Evolutionary conservation across 768 basidiomycete species (phyloP).

Genomic region (Naganishia kalamii): DNA sequence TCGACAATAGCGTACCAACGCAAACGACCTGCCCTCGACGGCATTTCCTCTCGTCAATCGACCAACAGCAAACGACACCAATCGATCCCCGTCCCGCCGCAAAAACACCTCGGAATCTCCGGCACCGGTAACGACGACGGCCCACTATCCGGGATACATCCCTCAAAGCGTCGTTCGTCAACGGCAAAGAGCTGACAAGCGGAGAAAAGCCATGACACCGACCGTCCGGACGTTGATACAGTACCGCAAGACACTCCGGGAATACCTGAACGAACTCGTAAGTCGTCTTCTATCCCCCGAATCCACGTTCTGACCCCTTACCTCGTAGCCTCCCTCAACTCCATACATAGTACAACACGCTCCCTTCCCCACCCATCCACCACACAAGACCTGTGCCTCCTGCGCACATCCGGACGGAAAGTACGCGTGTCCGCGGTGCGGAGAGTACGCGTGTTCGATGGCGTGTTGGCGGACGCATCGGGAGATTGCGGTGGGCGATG

Average conservation of each 20-base stretch:
- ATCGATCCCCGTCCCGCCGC: neutral
- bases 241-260: neutral
- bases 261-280: neutral
- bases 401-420: neutral
- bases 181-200: neutral
- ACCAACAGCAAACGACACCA: no score
- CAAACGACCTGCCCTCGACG: neutral
- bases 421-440: neutral
- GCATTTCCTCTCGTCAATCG: neutral
- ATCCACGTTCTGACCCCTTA: neutral
- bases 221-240: neutral
- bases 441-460: neutral
- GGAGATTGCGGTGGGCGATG: neutral
- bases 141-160: neutral
- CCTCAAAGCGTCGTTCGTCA: neutral
- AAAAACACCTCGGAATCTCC: neutral
- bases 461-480: neutral
- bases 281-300: neutral
- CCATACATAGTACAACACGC: neutral
- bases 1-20: neutral
- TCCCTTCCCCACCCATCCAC: neutral
- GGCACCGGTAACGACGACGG: neutral
- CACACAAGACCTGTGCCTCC: neutral
- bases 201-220: neutral
- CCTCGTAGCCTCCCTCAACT: neutral